Conservation (phyloP, 768 basidiomycete species). For the Galerina sulciceps region DNA sequence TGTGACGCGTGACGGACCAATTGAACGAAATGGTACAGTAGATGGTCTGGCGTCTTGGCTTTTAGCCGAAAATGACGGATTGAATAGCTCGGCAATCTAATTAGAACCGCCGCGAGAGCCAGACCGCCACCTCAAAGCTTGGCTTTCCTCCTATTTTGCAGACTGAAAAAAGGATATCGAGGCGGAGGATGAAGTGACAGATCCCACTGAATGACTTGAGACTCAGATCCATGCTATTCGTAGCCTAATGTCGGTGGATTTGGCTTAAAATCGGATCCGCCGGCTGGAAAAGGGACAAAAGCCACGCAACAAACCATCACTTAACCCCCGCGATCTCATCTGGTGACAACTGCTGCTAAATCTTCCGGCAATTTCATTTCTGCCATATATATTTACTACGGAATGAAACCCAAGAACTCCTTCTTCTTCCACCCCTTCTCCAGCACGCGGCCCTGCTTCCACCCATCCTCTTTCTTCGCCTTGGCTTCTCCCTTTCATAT, state of each 20-base stretch:
- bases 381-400: conserved; percentile 27
- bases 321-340: conserved; percentile 25
- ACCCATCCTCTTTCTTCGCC: background rate
- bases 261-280: conserved; percentile 15
- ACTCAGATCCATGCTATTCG: background rate
- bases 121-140: background rate
- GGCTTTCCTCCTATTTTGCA: background rate
- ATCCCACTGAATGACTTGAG: background rate
- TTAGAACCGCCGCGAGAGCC: conserved; percentile 11
- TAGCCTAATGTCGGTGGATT: background rate
- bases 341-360: conserved; percentile 20
- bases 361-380: conserved; percentile 28
- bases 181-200: background rate
- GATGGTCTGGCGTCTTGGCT: conserved; percentile 6
- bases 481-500: conserved; percentile 12
- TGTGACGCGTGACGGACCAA: too few species aligned
- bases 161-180: background rate
- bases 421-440: conserved; percentile 21
- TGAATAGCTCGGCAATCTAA: conserved; percentile 20
- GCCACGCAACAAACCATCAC: conserved; percentile 17
- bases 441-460: conserved; percentile 17
- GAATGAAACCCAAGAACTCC: conserved; percentile 26
- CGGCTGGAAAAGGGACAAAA: conserved; percentile 16
- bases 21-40: too few species aligned
- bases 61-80: conserved; percentile 18